Evolutionary conservation across 139 green algal genomes (phyloP).

Genomic region (Chlamydomonas asymmetrica): DNA sequence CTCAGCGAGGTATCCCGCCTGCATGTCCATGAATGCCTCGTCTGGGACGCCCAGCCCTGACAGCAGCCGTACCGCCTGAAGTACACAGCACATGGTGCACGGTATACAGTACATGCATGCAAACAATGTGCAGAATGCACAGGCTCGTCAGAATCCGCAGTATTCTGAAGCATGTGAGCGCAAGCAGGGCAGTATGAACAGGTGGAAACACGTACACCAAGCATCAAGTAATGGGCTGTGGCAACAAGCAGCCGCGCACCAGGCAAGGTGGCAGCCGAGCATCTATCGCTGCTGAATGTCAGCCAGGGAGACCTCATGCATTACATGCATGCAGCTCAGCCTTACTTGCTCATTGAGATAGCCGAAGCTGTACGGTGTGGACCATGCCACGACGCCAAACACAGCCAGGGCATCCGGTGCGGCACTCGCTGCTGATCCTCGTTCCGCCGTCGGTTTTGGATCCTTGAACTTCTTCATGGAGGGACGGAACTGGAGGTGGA

Average conservation of each 20-base stretch:
- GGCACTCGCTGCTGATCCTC: not conserved
- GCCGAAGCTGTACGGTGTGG: conserved; percentile 13
- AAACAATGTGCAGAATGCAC: too few relatives aligned
- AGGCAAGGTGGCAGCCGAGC: too few relatives aligned
- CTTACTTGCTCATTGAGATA: conserved; percentile 8
- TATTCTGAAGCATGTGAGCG: too few relatives aligned
- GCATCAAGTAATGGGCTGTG: too few relatives aligned
- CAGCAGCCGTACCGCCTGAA: conserved; percentile 14
- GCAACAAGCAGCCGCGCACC: too few relatives aligned
- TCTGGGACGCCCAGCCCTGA: conserved; percentile 8
- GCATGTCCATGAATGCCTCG: not conserved
- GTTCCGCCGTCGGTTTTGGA: not conserved
- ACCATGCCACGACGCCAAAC: conserved; percentile 1
- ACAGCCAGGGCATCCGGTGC: not conserved
- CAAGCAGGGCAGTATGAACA: too few relatives aligned
- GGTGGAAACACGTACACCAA: too few relatives aligned
- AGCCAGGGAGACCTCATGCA: too few relatives aligned
- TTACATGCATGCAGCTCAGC: too few relatives aligned
- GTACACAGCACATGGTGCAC: not conserved
- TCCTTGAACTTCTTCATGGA: conserved; percentile 18
- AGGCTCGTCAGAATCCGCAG: too few relatives aligned
- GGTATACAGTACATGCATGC: not conserved
- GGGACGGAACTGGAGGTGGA: conserved; percentile 11
- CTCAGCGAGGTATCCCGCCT: not conserved
- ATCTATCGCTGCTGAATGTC: too few relatives aligned